Evolutionary conservation across 2,329 filamentous ascomycete genomes (phyloP).

Genomic region (Arthrobotrys entomopaga): DNA sequence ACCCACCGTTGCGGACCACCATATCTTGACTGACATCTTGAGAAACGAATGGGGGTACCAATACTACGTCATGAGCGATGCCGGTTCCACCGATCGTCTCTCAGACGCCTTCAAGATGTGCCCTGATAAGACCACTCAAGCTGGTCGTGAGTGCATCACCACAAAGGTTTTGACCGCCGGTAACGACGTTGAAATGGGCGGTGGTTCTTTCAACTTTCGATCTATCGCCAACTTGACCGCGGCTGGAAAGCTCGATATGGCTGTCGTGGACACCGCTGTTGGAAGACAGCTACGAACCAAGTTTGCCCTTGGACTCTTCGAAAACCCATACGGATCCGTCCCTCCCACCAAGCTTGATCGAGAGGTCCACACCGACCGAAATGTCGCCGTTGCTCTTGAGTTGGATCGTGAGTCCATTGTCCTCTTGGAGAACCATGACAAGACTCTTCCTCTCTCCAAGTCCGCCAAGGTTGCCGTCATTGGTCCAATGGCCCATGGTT

Average conservation of each 20-base stretch:
- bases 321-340: conserved; percentile 73
- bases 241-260: conserved; percentile 70
- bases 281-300: conserved; percentile 73
- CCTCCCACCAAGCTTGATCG: conserved; percentile 68
- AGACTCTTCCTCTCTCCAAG: conserved; percentile 65
- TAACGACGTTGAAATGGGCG: conserved; percentile 80
- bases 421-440: conserved; percentile 70
- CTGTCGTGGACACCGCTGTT: conserved; percentile 73
- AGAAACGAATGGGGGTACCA: conserved; percentile 78
- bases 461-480: conserved; percentile 76
- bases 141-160: conserved; percentile 61
- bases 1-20: conserved; percentile 73
- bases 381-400: conserved; percentile 70
- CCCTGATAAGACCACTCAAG: conserved; percentile 66
- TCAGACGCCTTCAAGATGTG: conserved; percentile 71
- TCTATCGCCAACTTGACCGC: conserved; percentile 73
- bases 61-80: conserved; percentile 68
- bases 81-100: conserved; percentile 72
- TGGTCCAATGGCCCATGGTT: conserved; percentile 78
- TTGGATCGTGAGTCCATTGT: conserved; percentile 74
- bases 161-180: conserved; percentile 73
- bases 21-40: conserved; percentile 75
- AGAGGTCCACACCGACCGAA: conserved; percentile 72
- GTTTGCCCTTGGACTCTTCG: conserved; percentile 76
- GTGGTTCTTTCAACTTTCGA: conserved; percentile 76